Evolutionary conservation across 805 yeast genomes (phyloP).

Genomic region (Candida silvicultrix): DNA sequence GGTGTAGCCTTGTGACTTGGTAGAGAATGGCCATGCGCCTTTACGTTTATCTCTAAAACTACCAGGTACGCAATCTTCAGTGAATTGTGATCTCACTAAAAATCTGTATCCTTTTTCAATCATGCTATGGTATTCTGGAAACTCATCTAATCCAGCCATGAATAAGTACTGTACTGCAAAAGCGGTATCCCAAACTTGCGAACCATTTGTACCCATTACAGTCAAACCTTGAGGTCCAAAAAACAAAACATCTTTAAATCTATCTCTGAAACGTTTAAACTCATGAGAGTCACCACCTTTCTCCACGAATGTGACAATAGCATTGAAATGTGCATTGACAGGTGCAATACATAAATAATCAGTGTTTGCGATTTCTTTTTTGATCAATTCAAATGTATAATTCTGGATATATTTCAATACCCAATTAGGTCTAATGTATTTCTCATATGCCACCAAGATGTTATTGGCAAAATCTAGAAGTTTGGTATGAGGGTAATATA

Average conservation of each 20-base stretch:
- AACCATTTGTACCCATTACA: conserved; percentile 96
- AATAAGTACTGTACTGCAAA: conserved; percentile 82
- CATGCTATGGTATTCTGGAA: conserved; percentile 56
- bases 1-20: conserved; percentile 92
- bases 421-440: conserved; percentile 72
- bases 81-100: conserved; percentile 78
- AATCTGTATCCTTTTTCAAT: conserved; percentile 66
- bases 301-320: conserved; percentile 61
- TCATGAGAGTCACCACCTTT: conserved; percentile 64
- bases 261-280: conserved; percentile 46
- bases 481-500: conserved; percentile 87
- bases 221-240: conserved; percentile 89
- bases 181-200: conserved; percentile 95
- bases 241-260: conserved; percentile 73
- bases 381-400: conserved; percentile 53
- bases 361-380: conserved; percentile 74
- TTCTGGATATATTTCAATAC: conserved; percentile 44
- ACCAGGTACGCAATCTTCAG: conserved; percentile 68
- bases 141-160: conserved; percentile 69
- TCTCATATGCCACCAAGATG: conserved; percentile 58
- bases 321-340: conserved; percentile 78
- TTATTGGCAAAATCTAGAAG: conserved; percentile 58
- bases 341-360: conserved; percentile 88
- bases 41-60: conserved; percentile 75
- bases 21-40: conserved; percentile 97